Evolutionary conservation across 495 filamentous ascomycete species (phyloP), one percentile per base, ranked within the genome.

Genomic region (Daldinia childiae): DNA sequence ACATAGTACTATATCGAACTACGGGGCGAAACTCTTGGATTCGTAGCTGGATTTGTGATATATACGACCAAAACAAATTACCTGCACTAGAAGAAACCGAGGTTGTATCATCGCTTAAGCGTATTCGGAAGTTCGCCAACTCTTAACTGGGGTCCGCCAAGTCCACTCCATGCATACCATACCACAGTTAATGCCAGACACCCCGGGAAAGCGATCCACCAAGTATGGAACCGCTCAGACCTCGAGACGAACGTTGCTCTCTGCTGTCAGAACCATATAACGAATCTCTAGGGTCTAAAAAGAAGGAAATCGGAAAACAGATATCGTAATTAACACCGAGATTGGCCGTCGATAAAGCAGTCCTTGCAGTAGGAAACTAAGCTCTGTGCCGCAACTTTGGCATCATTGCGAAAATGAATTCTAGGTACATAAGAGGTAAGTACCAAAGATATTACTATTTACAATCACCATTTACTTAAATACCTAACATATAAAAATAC

Each of bases 71-170:
- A 56, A 65, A 50, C 9, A 41, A 60, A 61, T 50, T 48, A 48
- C 56, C 48, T 60, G 41, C 56, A 61, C 56, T 19, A 29, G 43
- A 39, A 57, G 24, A 57, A 57, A 51, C 45, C 29, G 62, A 50
- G 62, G 62, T 32, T 36, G 11, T 32, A 55, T 7, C 50, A 38
- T 66, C 58, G 68, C 68, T 66, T 66, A 62, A 52, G 62, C 51
- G 17, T 51, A 58, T 58, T 34, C 51, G 62, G 68, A 66, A 71
- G 68, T 45, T 66, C 59, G 54, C 24, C 39, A 63, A 30, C 32
- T 21, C 32, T 21, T 34, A n/a, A 15, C 14, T 48, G 6, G 41
- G 51, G 51, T 15, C 36, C 41, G 17, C 41, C 6, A 45, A 45
- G n/a, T 19, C 41, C 17, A 45, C n/a, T 45, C 41, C 41, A 43